Evolutionary conservation across 140 eudicot genomes (phyloP).

Genomic region (Oenanthe javanica): DNA sequence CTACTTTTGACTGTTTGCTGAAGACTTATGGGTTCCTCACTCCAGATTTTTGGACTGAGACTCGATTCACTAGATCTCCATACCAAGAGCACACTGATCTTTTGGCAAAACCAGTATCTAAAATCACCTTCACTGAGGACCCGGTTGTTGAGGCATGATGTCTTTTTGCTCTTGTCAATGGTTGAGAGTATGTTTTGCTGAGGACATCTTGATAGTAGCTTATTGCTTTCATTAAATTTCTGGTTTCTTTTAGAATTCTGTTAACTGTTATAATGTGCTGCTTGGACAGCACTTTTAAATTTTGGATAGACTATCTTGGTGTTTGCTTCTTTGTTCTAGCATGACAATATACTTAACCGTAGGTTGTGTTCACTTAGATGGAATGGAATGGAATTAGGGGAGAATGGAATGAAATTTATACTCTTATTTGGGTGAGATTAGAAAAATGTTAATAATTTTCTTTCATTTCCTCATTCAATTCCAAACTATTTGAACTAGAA

Average conservation of each 20-base stretch:
- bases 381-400: no score
- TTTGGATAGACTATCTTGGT: background rate
- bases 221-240: conserved; percentile 4
- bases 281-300: background rate
- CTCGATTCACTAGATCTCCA: conserved; percentile 46
- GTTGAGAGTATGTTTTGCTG: no score
- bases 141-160: conserved; percentile 28
- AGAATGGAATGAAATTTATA: no score
- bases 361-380: no score
- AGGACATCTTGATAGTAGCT: conserved; percentile 23
- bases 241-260: background rate
- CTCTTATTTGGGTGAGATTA: no score
- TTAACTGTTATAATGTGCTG: background rate
- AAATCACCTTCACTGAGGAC: conserved; percentile 31
- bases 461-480: no score
- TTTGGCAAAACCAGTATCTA: conserved; percentile 39
- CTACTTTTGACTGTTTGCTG: conserved; percentile 57
- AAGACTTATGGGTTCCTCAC: conserved; percentile 65
- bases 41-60: conserved; percentile 63
- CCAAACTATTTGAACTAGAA: no score
- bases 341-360: background rate
- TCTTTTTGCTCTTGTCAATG: background rate
- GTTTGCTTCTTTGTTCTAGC: background rate
- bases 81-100: conserved; percentile 52
- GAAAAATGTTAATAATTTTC: no score